A percentile compares a stretch with the other conserved stretches of the same genome.
Conservation (phyloP, 208 protist genomes). For the Wallacemonas sp. region DNA sequence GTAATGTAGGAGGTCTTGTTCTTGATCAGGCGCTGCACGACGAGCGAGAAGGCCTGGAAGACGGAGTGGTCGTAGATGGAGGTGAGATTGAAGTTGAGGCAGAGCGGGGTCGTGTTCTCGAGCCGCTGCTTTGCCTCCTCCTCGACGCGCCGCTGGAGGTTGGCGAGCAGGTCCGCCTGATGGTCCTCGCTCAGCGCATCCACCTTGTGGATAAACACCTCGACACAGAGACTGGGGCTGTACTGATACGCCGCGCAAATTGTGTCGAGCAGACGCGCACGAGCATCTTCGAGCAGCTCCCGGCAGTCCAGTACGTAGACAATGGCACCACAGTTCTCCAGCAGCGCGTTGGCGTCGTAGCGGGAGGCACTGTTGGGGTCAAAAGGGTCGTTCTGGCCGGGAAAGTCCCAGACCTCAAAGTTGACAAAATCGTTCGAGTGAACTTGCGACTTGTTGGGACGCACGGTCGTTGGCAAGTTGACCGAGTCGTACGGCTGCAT, state of each 20-base stretch:
- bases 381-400: slow-evolving; percentile 87
- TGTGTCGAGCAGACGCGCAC: slow-evolving; percentile 75
- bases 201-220: slow-evolving; percentile 92
- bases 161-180: slow-evolving; percentile 77
- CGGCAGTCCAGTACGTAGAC: slow-evolving; percentile 90
- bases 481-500: slow-evolving; percentile 88
- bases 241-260: slow-evolving; percentile 75
- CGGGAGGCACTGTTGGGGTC: slow-evolving; percentile 47
- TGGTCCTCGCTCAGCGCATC: slow-evolving; percentile 88
- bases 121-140: slow-evolving; percentile 77
- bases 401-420: slow-evolving; percentile 93
- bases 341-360: slow-evolving; percentile 63
- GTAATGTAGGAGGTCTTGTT: slow-evolving; percentile 80
- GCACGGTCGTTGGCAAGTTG: slow-evolving; percentile 81
- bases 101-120: slow-evolving; percentile 55
- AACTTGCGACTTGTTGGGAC: slow-evolving; percentile 73
- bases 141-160: slow-evolving; percentile 78
- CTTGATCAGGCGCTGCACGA: slow-evolving; percentile 86
- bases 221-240: slow-evolving; percentile 75
- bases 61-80: slow-evolving; percentile 92
- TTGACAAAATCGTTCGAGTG: slow-evolving; percentile 89
- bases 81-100: slow-evolving; percentile 90
- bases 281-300: slow-evolving; percentile 82
- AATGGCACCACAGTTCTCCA: slow-evolving; percentile 88
- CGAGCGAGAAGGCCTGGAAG: slow-evolving; percentile 89